These are phyloP conservation scores for Taphrina pruni DNA, from an alignment of 1,139 yeast species.

Conservation along the genomic window DNA sequence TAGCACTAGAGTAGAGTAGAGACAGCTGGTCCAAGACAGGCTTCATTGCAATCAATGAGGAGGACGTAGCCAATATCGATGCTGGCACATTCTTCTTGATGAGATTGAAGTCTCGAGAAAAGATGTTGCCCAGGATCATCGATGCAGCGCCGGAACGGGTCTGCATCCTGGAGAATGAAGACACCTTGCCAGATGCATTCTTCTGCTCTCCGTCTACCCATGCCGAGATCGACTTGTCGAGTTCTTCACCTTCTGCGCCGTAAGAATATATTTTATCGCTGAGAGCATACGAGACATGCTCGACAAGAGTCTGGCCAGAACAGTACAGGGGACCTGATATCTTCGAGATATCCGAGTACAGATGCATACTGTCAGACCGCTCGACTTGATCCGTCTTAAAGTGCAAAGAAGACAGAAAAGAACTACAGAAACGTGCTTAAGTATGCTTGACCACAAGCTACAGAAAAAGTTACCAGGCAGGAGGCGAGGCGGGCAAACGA, in stretches of 20 bases:
- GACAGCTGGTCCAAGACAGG: constrained; percentile 58
- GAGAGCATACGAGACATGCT: constrained; percentile 69
- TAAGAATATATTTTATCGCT: constrained; percentile 73
- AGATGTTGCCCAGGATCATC: constrained; percentile 75
- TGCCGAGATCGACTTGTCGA: constrained; percentile 64
- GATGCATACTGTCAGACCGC: constrained; percentile 22
- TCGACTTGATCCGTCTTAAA: background rate
- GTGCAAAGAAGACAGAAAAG: background rate
- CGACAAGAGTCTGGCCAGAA: constrained; percentile 68
- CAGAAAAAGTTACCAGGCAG: constrained; percentile 6
- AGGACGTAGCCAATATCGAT: constrained; percentile 67
- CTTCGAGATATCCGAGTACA: constrained; percentile 32
- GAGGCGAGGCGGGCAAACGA: constrained; percentile 1
- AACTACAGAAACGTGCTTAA: background rate
- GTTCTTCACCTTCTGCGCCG: constrained; percentile 65
- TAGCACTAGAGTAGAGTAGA: constrained; percentile 48
- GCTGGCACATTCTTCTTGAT: constrained; percentile 48
- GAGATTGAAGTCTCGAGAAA: constrained; percentile 53
- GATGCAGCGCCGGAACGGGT: constrained; percentile 85
- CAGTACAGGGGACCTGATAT: constrained; percentile 61
- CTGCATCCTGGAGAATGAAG: constrained; percentile 67
- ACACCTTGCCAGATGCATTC: constrained; percentile 64
- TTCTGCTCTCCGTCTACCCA: constrained; percentile 63
- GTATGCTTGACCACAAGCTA: background rate
- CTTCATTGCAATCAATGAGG: constrained; percentile 70